Percentiles rank a stretch among this genome's conserved stretches.
Conservation (phyloP, 345 rosid species). For the Hibiscus syriacus region DNA sequence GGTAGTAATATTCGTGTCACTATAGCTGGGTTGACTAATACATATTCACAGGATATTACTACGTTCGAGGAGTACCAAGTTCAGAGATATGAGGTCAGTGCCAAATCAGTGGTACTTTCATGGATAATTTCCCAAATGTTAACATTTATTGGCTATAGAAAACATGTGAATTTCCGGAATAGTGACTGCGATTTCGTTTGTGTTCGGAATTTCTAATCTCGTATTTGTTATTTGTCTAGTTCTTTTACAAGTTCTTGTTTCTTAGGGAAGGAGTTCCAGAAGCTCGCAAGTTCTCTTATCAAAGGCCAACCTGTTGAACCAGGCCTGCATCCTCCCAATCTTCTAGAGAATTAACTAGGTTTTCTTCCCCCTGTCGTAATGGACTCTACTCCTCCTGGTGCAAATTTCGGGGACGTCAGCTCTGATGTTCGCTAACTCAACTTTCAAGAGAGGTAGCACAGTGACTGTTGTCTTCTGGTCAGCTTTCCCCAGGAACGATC, state of each 20-base stretch:
- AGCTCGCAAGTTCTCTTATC: constrained; percentile 60
- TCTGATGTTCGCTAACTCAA: constrained; percentile 67
- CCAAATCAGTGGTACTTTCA: too few species aligned
- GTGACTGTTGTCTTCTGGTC: constrained; percentile 83
- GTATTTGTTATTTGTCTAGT: not conserved
- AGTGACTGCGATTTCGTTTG: not conserved
- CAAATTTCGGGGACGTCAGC: constrained; percentile 71
- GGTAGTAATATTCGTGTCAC: constrained; percentile 52
- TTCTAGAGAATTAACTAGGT: constrained; percentile 68
- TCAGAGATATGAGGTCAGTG: too few species aligned
- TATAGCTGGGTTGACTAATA: constrained; percentile 87
- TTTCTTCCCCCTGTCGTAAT: constrained; percentile 78
- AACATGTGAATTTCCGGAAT: not conserved
- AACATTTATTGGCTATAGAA: too few species aligned
- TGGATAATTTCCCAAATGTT: too few species aligned
- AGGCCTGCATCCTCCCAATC: constrained; percentile 76
- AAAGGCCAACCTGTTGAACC: constrained; percentile 42
- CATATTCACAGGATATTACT: constrained; percentile 86
- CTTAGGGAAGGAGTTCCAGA: constrained; percentile 94
- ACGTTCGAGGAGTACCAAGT: constrained; percentile 86
- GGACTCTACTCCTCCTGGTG: constrained; percentile 68
- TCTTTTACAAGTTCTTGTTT: constrained; percentile 6
- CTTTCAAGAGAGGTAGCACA: constrained; percentile 58
- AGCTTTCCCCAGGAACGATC: constrained; percentile 94
- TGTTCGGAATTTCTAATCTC: not conserved